phyloP scores from a whole-genome alignment of 129 eudicot species.

The Saussurea involucrata region DNA sequence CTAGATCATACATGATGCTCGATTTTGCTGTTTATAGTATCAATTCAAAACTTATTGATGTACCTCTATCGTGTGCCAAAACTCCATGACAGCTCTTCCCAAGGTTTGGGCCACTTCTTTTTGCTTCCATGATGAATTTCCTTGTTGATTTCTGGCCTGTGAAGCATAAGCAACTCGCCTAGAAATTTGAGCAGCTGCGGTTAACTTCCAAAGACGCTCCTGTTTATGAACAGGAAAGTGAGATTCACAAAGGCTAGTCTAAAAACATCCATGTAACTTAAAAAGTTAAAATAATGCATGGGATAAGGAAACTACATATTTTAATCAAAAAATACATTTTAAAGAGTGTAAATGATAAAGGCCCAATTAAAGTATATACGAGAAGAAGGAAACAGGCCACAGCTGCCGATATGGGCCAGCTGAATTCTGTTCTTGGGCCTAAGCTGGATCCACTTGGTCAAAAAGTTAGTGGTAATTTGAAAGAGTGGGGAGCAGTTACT shows the following conservation, averaged over 20 bases:
- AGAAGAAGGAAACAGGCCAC: too few species aligned
- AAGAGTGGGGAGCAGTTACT: too few species aligned
- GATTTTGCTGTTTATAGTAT: not conserved
- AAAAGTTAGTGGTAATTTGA: too few species aligned
- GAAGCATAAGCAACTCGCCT: slow-evolving; percentile 50
- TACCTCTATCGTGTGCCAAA: slow-evolving; percentile 69
- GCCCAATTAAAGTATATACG: too few species aligned
- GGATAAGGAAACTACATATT: not conserved
- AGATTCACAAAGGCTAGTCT: slow-evolving; percentile 4
- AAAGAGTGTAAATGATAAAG: too few species aligned
- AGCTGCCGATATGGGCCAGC: too few species aligned
- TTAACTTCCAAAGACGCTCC: slow-evolving; percentile 89
- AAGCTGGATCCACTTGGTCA: too few species aligned
- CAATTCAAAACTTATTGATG: not conserved
- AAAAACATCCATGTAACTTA: not conserved
- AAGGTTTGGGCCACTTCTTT: slow-evolving; percentile 57
- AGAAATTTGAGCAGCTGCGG: slow-evolving; percentile 68
- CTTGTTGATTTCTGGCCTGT: slow-evolving; percentile 42
- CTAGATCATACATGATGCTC: slow-evolving; percentile 9
- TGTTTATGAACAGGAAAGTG: slow-evolving; percentile 15
- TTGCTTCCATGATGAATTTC: slow-evolving; percentile 25
- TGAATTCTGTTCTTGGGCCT: too few species aligned
- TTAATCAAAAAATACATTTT: not conserved
- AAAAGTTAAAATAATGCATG: not conserved
- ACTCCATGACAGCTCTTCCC: slow-evolving; percentile 71